phyloP scores from a whole-genome alignment of 768 basidiomycete species.

The Neoboletus subvelutipes region DNA sequence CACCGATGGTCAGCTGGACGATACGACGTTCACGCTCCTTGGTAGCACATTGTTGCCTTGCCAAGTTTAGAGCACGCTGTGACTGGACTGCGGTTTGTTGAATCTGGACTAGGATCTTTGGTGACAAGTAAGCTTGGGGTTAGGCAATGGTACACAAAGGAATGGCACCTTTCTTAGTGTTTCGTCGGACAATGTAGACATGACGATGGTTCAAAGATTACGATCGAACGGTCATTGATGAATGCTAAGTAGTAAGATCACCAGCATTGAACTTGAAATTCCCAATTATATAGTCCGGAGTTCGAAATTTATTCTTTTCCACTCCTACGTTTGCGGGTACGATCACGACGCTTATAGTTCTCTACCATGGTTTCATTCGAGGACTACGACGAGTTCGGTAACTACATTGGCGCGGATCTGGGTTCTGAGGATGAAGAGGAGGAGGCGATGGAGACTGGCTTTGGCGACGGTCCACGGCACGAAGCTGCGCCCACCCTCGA shows the following conservation, averaged over 20 bases:
- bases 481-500: constrained; percentile 62
- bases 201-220: constrained; percentile 18
- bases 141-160: background rate
- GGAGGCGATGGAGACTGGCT: constrained; percentile 52
- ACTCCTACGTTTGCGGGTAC: constrained; percentile 12
- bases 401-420: constrained; percentile 94
- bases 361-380: constrained; percentile 56
- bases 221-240: constrained; percentile 15
- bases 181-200: constrained; percentile 71
- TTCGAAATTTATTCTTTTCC: constrained; percentile 33
- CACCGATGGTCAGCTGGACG: constrained; percentile 83
- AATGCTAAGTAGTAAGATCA: background rate
- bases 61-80: constrained; percentile 70
- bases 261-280: background rate
- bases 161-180: constrained; percentile 70
- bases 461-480: constrained; percentile 37
- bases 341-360: background rate
- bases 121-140: constrained; percentile 18
- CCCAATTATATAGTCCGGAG: constrained; percentile 27
- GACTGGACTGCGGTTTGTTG: constrained; percentile 89
- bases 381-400: constrained; percentile 93
- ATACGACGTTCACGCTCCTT: constrained; percentile 92
- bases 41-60: constrained; percentile 69
- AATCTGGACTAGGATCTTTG: constrained; percentile 87
- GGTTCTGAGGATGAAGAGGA: constrained; percentile 75